Evolutionary conservation across 768 basidiomycete genomes (phyloP), one percentile per base, ranked within the genome.

Genomic region (Gloeophyllum trabeum): DNA sequence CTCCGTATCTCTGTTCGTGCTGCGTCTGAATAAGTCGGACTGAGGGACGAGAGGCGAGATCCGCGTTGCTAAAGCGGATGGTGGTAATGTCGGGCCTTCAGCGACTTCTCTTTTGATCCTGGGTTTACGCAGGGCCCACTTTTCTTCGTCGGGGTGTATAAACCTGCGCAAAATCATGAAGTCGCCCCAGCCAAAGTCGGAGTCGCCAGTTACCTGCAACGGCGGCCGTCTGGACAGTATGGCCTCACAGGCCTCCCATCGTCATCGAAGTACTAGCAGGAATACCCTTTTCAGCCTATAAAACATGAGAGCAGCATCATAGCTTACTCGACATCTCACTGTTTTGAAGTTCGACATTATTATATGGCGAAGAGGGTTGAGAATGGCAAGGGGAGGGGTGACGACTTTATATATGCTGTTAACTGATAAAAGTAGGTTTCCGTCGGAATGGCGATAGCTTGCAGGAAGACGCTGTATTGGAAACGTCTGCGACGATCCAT

Each of bases 231-330:
- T 23, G 52, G 61, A 46, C 74, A 76, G 21, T 56, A 58, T 7
- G 68, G 67, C 42, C 59, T 60, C 37, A 71, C 53, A 2, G 64
- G 56, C 20, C 53, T 55, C 12, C 73, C 75, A 34, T 56, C 51
- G 41, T 60, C 60, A 45, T 73, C 69, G 39, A 68, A 76, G 52
- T 76, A 63, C 74, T 75, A 50, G 25, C 3, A 38, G 20, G 23
- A 28, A 38, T 48, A 24, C 35, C 24, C 35, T n/a, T 23, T 44
- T 58, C 43, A 10, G 28, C 28, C 28, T 32, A 16, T 10, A 10
- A 32, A 16, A 10, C 10, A 32, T 32, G 10, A 10, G 28, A 10
- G 10, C 10, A 10, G 16, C 16, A 32, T 10, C 10, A 32, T 32
- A 10, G 28, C 28, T 10, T 16, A 32, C 28, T 16, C 28, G 28